A percentile compares a stretch with the other conserved stretches of the same genome.
These are phyloP conservation scores for Bryoglossum gracile DNA, from an alignment of 495 filamentous ascomycete species.

Conservation along the genomic window DNA sequence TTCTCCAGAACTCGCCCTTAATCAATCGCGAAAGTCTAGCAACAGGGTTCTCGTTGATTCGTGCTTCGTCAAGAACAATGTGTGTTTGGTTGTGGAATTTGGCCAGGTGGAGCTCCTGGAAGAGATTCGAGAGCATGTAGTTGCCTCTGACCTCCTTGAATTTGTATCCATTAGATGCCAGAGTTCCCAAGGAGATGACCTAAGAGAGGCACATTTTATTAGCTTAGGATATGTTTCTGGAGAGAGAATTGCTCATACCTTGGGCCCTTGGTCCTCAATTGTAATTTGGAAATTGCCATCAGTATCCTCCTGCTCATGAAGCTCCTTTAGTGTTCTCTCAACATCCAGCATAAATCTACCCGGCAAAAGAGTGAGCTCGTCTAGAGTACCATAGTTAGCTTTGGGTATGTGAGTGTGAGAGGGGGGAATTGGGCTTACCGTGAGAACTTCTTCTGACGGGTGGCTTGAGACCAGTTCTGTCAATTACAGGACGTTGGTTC, in stretches of 20 bases:
- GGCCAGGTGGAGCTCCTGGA: conserved; percentile 89
- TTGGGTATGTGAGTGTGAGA: too few relatives aligned
- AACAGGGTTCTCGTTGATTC: conserved; percentile 88
- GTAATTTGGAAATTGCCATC: conserved; percentile 93
- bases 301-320: conserved; percentile 79
- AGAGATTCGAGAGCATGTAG: conserved; percentile 90
- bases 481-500: conserved; percentile 19
- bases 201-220: conserved; percentile 28
- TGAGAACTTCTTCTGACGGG: conserved; percentile 24
- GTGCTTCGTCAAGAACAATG: conserved; percentile 79
- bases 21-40: conserved; percentile 79
- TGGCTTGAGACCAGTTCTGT: conserved; percentile 5
- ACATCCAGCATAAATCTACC: conserved; percentile 50
- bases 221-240: neutral
- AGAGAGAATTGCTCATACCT: conserved; percentile 47
- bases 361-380: conserved; percentile 12
- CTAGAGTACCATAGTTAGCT: conserved; percentile 4
- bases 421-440: conserved; percentile 17
- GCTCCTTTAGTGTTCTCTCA: conserved; percentile 60
- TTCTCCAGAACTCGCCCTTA: conserved; percentile 81
- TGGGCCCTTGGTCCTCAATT: conserved; percentile 89
- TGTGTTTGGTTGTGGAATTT: conserved; percentile 76
- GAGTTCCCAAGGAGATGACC: conserved; percentile 75
- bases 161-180: conserved; percentile 80
- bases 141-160: conserved; percentile 82